Evolutionary conservation across 192 early-diverging fungal genomes (phyloP), one percentile per base, ranked within the genome.

Genomic region (Kappamyces sp.): DNA sequence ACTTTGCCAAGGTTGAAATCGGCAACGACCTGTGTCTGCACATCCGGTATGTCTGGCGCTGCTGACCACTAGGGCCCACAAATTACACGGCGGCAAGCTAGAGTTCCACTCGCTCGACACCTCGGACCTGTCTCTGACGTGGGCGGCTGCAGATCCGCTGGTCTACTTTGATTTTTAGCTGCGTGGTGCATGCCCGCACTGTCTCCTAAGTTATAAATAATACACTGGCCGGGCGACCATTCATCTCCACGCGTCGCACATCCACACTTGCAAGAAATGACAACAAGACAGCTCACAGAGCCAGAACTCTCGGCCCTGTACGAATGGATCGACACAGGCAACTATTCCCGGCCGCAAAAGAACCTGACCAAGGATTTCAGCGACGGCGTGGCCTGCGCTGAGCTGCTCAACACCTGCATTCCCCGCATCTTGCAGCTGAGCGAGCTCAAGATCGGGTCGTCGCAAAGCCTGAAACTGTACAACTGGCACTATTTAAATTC

Each of bases 401-500:
- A 82, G 54, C 68, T 82, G 15, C 53, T 79, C 10, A 58, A 58
- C 23, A 74, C 78, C 55, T 77, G 72, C 59, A 43, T 74, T 49
- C 76, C 76, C 12, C 76, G 76, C 48, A 64, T 82, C 39, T 68
- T 82, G 12, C 74, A 79, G 10, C 55, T 82, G 48, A 74, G 77
- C 71, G 77, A 77, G 66, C 79, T 79, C 60, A 66, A 74, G 8
- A 66, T 76, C 0, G 79, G 76, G 10, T 79, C 77, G 63, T 63
- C 68, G 8, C 59, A 71, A 33, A 47, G 58, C 2, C 79, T 79
- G 49, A 82, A 82, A 47, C 38, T 79, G 40, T 82, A 82, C 69
- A 82, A 79, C 49, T 82, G 76, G 79, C 74, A 72, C 34, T 79
- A 76, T 3, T 49, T 82, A 3, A 77, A 79, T 55, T 72, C 76